phyloP scores from a whole-genome alignment of 805 yeast species.

The Saturnispora gosingensis region DNA sequence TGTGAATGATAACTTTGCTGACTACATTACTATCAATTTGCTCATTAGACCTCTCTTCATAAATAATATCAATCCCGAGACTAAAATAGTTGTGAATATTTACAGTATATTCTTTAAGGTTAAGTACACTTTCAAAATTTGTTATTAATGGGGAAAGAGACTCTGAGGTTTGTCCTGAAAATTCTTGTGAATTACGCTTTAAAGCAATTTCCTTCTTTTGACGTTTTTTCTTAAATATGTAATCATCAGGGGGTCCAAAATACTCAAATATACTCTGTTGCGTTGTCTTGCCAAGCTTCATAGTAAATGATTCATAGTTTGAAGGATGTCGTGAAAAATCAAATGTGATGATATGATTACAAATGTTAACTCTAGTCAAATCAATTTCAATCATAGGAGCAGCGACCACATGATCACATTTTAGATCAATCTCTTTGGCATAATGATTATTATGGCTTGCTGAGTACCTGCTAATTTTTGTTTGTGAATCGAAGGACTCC shows the following conservation, averaged over 20 bases:
- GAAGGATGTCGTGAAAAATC: constrained; percentile 6
- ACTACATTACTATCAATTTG: constrained; percentile 26
- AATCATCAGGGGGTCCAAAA: constrained; percentile 52
- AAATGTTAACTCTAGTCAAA: neutral
- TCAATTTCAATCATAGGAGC: neutral
- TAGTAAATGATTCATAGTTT: constrained; percentile 8
- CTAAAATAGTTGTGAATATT: constrained; percentile 49
- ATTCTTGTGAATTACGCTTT: neutral
- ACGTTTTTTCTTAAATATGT: constrained; percentile 29
- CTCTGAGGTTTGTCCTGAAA: neutral
- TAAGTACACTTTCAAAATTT: neutral
- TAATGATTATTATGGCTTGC: neutral
- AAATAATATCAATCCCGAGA: constrained; percentile 46
- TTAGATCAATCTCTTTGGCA: neutral
- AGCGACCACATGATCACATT: neutral
- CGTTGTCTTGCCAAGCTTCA: constrained; percentile 34
- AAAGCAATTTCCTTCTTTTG: constrained; percentile 7
- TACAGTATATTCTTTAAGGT: constrained; percentile 27
- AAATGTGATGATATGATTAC: constrained; percentile 4
- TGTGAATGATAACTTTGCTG: constrained; percentile 41
- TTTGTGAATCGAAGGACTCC: constrained; percentile 6
- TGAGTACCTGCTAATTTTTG: neutral
- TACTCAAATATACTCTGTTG: constrained; percentile 39
- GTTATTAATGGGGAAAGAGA: neutral
- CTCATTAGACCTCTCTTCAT: constrained; percentile 28